phyloP scores from a whole-genome alignment of 768 basidiomycete genomes.

The Mrakia hoshinonis region DNA sequence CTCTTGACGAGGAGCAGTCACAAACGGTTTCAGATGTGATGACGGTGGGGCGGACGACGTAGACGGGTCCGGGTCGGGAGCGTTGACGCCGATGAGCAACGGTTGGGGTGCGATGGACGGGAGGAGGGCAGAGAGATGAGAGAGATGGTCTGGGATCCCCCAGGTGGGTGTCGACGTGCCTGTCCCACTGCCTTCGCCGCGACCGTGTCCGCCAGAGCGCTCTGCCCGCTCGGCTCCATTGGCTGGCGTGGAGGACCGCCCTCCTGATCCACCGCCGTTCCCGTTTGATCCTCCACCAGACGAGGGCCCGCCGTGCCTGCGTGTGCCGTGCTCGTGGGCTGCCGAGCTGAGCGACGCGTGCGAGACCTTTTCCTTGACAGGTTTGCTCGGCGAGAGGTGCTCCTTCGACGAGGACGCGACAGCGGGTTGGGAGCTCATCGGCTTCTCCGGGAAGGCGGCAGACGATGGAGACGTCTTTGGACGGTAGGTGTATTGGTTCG shows the following conservation, averaged over 20 bases:
- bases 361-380: conserved; percentile 23
- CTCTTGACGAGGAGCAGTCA: conserved; percentile 31
- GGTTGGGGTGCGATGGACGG: conserved; percentile 47
- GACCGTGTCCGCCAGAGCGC: conserved; percentile 9
- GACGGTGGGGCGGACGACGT: background rate
- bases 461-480: conserved; percentile 33
- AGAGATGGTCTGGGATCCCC: conserved; percentile 86
- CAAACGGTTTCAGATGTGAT: background rate
- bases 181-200: conserved; percentile 27
- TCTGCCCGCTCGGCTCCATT: conserved; percentile 53
- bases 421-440: conserved; percentile 29
- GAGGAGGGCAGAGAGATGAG: conserved; percentile 73
- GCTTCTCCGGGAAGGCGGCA: background rate
- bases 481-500: conserved; percentile 49
- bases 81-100: background rate
- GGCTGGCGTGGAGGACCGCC: conserved; percentile 56
- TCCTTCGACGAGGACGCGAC: background rate
- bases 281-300: background rate
- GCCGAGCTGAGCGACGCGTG: conserved; percentile 35
- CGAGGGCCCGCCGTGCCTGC: conserved; percentile 31
- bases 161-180: conserved; percentile 44
- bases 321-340: conserved; percentile 26
- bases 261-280: conserved; percentile 22
- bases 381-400: background rate
- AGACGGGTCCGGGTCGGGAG: background rate